Conservation (phyloP, 108 stramenopile species). For the Seminavis robusta region DNA sequence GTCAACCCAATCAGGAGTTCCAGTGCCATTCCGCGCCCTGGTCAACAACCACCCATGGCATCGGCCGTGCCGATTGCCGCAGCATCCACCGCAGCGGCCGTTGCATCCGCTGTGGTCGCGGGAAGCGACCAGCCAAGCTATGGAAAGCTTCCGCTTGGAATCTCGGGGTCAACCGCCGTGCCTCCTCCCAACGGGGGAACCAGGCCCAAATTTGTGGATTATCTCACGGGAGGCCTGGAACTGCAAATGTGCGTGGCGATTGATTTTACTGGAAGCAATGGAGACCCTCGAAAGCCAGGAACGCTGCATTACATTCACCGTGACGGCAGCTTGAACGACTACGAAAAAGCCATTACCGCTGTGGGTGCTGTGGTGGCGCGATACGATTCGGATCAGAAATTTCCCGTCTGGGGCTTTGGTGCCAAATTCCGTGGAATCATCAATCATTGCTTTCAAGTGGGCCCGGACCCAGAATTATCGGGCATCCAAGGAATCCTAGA, state of each 20-base stretch:
- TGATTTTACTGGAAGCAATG: constrained; percentile 92
- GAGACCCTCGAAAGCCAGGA: constrained; percentile 73
- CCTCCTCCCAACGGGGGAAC: constrained; percentile 3
- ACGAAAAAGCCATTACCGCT: constrained; percentile 73
- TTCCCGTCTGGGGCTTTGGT: constrained; percentile 88
- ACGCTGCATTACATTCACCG: constrained; percentile 72
- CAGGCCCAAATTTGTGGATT: constrained; percentile 62
- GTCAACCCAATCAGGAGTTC: not conserved
- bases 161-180: not conserved
- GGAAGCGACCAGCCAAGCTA: too few species aligned
- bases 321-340: constrained; percentile 60
- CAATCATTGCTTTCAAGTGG: constrained; percentile 77
- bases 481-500: constrained; percentile 74
- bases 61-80: not conserved
- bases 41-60: not conserved
- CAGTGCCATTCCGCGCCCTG: not conserved
- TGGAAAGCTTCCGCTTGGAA: too few species aligned
- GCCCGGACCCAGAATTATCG: constrained; percentile 39
- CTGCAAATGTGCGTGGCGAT: constrained; percentile 73
- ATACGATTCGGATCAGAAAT: constrained; percentile 84
- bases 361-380: constrained; percentile 65
- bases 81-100: not conserved
- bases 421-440: constrained; percentile 74
- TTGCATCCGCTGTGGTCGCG: too few species aligned
- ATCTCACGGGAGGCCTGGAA: constrained; percentile 65